Conservation (phyloP, 1,139 yeast genomes). For the Keqinozyma sinolaborantium region DNA sequence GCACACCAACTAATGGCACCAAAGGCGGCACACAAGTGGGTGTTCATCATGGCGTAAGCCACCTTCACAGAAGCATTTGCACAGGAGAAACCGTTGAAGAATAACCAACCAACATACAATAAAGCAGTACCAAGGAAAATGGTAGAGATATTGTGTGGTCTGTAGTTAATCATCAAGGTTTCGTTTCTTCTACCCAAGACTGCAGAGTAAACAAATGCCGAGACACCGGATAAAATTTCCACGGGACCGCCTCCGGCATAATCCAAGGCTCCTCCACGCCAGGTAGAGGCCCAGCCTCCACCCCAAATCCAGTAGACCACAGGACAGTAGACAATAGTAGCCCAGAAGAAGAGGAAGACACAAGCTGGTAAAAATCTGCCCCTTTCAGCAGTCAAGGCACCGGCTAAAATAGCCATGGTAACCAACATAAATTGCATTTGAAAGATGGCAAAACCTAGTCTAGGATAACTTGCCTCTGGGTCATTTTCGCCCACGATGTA, state of each 20-base stretch:
- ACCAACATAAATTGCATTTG: constrained; percentile 92
- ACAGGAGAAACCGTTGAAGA: constrained; percentile 84
- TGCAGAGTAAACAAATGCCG: constrained; percentile 82
- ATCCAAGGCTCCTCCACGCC: constrained; percentile 85
- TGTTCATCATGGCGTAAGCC: constrained; percentile 84
- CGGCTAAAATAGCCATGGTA: constrained; percentile 86
- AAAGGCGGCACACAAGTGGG: constrained; percentile 84
- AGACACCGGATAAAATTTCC: constrained; percentile 86
- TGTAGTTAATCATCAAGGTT: constrained; percentile 78
- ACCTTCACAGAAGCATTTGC: constrained; percentile 63
- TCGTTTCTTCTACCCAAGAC: constrained; percentile 84
- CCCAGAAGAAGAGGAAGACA: constrained; percentile 82
- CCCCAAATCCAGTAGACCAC: constrained; percentile 96
- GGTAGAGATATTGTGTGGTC: constrained; percentile 93
- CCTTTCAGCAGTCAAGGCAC: constrained; percentile 88
- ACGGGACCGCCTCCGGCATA: constrained; percentile 99
- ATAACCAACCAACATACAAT: constrained; percentile 78
- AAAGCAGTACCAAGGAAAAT: constrained; percentile 71
- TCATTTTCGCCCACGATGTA: constrained; percentile 56
- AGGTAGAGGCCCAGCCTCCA: constrained; percentile 80
- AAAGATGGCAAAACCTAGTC: constrained; percentile 77
- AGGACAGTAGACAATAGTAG: constrained; percentile 90
- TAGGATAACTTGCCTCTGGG: constrained; percentile 59
- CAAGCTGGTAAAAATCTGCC: constrained; percentile 85
- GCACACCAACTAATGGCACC: constrained; percentile 94